Percentiles rank a stretch among this genome's conserved stretches.
These are phyloP conservation scores for Phytophthora aleatoria DNA, from an alignment of 352 stramenopile species.

Conservation along the genomic window DNA sequence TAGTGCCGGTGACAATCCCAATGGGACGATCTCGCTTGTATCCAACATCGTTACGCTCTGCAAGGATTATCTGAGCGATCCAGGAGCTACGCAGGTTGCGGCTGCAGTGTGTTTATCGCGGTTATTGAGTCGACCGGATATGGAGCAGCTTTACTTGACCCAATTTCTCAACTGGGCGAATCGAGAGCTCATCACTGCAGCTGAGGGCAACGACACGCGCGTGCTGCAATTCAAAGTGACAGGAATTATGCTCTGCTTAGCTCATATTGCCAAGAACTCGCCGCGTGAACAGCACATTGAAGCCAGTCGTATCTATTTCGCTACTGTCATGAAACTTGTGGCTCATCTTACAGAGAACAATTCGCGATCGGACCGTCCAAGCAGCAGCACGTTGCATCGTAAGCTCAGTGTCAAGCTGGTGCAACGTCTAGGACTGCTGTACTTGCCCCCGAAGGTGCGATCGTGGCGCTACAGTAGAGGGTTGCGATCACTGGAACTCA, in stretches of 20 bases:
- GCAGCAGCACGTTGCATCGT: conserved; percentile 86
- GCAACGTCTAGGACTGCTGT: conserved; percentile 93
- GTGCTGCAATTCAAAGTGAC: conserved; percentile 79
- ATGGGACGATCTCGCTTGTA: conserved; percentile 65
- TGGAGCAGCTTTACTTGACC: conserved; percentile 91
- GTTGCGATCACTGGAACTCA: conserved; percentile 92
- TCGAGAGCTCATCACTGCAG: conserved; percentile 48
- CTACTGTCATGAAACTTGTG: conserved; percentile 73
- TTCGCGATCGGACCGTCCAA: conserved; percentile 36
- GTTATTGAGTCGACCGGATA: conserved; percentile 95
- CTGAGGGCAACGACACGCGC: conserved; percentile 41
- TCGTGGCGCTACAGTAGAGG: conserved; percentile 97
- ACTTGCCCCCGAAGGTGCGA: conserved; percentile 94
- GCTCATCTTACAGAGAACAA: conserved; percentile 63
- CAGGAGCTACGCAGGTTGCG: conserved; percentile 89
- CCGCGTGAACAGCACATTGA: conserved; percentile 73
- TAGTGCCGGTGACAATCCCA: conserved; percentile 14
- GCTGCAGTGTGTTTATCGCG: conserved; percentile 94
- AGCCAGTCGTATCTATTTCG: conserved; percentile 77
- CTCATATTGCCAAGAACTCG: conserved; percentile 82
- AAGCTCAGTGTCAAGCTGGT: conserved; percentile 98
- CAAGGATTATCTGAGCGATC: conserved; percentile 86
- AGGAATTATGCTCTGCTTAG: conserved; percentile 79
- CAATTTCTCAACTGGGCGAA: conserved; percentile 92
- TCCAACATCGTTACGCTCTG: conserved; percentile 81